Base-by-base conservation (phyloP, 352 stramenopile species). In the Pythium dissimile region DNA sequence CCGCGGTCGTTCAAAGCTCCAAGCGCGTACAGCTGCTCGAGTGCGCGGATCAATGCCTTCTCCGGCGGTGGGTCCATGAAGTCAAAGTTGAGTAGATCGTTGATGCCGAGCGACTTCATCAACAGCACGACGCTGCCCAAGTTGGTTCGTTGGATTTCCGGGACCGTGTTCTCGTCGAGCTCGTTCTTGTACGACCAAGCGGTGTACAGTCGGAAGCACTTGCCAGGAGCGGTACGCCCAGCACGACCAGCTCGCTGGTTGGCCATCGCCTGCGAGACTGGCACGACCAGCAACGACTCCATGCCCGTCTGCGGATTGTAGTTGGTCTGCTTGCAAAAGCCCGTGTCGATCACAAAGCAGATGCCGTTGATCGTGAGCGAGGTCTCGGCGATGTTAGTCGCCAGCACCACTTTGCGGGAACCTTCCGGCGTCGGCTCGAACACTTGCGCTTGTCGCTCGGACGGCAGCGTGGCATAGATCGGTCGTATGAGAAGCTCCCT, bases 311-410 rank as follows among this genome's bases (percentile, higher is more conserved):
- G 89, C 0, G 97, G 90, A 75, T 99, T 99, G 80, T 98, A 99
- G 39, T 90, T 98, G 6, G 97, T 99, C 71, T 99, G 97, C 67
- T 99, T 99, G 79, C 96, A 99, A 65, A 99, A 99, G 16, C 98
- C 98, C 13, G 95, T 98, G 75, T 99, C 98, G 37, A 99, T 98
- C 13, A 99, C 98, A 62, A 97, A 99, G 66, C 92, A 98, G 54
- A 99, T 99, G 11, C 97, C 97, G 52, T 98, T 87, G 59, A 99
- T 99, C 0, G 98, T 99, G 15, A 99, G 70, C 52, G 89, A 98
- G 16, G 97, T 99, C 73, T 99, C 97, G 3, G 97, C 97, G 67
- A 99, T 99, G 76, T 99, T 99, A 1, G 98, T 99, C 31, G 94
- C 97, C 23, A 99, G 69, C 15, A 99, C 96, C 1, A 99, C 95